Base-by-base conservation (phyloP, 1,284 basidiomycete genomes). In the Mycosarcoma maydis region DNA sequence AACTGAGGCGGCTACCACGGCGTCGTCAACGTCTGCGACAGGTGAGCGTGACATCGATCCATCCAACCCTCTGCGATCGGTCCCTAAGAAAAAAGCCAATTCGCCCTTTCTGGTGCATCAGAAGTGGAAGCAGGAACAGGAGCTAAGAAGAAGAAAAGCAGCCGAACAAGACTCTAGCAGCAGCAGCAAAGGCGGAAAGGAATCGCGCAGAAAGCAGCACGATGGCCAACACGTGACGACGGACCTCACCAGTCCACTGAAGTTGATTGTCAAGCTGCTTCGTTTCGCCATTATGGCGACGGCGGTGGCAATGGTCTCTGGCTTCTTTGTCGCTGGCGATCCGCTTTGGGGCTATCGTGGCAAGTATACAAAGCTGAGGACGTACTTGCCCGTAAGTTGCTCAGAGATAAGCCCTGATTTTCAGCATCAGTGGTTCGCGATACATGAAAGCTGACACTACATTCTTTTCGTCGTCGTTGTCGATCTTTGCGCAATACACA, bases 311-410 rank as follows among this genome's bases (percentile, higher is more conserved):
- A 45, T 65, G 55, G 55, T 33, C 3, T 34, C 50, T 2, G 61
- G 61, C 7, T 45, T 57, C 26, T 80, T 81, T 45, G 54, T 81
- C 16, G 64, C 76, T 3, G 76, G 77, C 17, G 77, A 80, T 48
- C 43, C 59, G 6, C 45, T 80, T 3, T 81, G 77, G 76, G 80
- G 80, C 23, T 80, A 81, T 40, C 53, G 73, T 6, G 77, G 78
- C 36, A 80, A 76, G 49, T 81, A 76, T 58, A 53, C 72, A 3
- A 72, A 72, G 41, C 45, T 67, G 55, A 57, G 56, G 37, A 75
- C 68, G 9, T 81, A 75, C 43, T 34, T 81, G 49, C 78, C 78
- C 2, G 78, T 79, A 51, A 65, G 77, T 72, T n/a, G n/a, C n/a
- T n/a, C n/a, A n/a, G n/a, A n/a, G n/a, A n/a, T n/a, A n/a, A n/a